Base-by-base conservation (phyloP, 805 yeast species). In the Hagleromyces aurorensis region DNA sequence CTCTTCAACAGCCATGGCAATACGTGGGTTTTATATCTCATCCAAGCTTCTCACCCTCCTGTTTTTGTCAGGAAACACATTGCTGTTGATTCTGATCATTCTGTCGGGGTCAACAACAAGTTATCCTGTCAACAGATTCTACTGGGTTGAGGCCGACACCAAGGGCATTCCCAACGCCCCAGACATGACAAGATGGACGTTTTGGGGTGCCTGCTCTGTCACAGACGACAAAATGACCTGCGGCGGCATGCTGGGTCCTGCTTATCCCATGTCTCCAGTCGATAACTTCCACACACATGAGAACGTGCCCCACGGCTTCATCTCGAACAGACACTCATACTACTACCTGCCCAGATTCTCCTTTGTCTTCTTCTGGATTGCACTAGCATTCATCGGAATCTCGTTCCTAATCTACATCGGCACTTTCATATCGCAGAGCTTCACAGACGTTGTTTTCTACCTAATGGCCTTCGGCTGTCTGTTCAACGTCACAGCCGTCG, bases 111-210 rank as follows among this genome's bases (percentile, higher is more conserved):
- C 80, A 2, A 62, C 75, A 18, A 52, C 65, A 39, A 55, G 62
- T 38, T 69, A 57, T 62, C 85, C 87, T 16, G 64, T 80, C 43
- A 63, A 77, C 55, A 59, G 57, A 18, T 78, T 80, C 46, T 81
- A 75, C 58, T 77, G 85, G 84, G 49, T 81, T 20, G 62, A 70
- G 52, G 87, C 77, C 28, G 78, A 79, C 48, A 80, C 89, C 28
- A 57, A 73, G 2, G 52, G 51, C 25, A 72, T 78, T 33, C 37
- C 62, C 3, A 53, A 63, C 24, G 78, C 80, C 6, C 54, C 63
- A 13, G 54, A 52, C 20, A 46, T 62, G 27, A 62, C 84, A n/a
- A 74, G 82, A 46, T 81, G 87, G 87, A 78, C 87, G 2, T 79
- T 73, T 62, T 81, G 89, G 89, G 87, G 89, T 43, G 67, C 78